Evolutionary conservation across 257 asterid genomes (phyloP).

Genomic region (Capsicum pubescens): DNA sequence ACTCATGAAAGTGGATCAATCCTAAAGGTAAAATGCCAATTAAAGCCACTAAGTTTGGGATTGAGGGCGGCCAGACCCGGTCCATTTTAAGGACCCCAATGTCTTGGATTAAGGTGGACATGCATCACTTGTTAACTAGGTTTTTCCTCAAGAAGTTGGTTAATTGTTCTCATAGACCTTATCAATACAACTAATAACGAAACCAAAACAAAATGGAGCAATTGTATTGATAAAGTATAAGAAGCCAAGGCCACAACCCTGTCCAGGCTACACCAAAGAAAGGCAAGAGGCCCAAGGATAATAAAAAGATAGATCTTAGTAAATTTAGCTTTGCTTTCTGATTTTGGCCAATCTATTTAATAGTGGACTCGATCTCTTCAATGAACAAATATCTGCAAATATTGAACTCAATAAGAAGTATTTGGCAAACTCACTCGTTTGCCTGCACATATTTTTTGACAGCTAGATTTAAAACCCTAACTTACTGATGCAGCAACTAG

Average conservation of each 20-base stretch:
- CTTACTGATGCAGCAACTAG: neutral
- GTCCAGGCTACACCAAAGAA: neutral
- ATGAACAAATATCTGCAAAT: conserved; percentile 16
- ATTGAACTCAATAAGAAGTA: conserved; percentile 16
- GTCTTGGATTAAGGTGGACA: too few relatives aligned
- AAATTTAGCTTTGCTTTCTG: neutral
- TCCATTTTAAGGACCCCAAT: too few relatives aligned
- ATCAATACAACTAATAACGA: neutral
- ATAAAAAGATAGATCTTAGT: conserved; percentile 1
- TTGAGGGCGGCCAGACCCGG: neutral
- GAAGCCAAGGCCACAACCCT: neutral
- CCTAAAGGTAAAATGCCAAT: conserved; percentile 4
- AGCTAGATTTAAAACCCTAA: neutral
- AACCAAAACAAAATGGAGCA: conserved; percentile 6
- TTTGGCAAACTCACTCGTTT: conserved; percentile 1
- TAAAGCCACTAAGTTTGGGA: neutral
- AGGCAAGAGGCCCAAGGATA: neutral
- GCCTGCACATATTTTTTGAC: neutral
- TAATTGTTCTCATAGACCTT: neutral
- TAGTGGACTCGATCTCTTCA: neutral
- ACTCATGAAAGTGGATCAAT: neutral
- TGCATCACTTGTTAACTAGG: conserved; percentile 13
- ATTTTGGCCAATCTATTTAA: neutral
- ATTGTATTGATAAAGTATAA: too few relatives aligned
- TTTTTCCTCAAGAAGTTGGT: neutral